Base-by-base conservation (phyloP, 2,329 filamentous ascomycete species). In the Beauveria scarabaeidicola region DNA sequence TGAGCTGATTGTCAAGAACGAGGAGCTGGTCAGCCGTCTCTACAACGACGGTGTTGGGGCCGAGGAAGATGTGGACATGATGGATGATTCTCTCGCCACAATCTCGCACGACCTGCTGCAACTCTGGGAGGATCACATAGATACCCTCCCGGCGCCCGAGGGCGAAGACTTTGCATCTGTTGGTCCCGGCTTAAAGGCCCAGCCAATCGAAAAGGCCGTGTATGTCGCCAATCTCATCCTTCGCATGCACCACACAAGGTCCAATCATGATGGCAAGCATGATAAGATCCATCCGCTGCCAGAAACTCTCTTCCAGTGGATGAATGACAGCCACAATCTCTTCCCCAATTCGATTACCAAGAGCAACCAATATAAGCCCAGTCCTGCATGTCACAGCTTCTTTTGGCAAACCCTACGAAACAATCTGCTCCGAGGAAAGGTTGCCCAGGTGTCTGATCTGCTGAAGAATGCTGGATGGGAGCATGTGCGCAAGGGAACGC, bases 341-440 rank as follows among this genome's bases (percentile, higher is more conserved):
- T 89, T 89, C 66, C 80, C 81, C 2, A 80, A 84, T 55, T 88
- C 92, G 66, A 76, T 89, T 25, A 77, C 84, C 41, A 78, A 85
- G 4, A 80, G 97, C 25, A 76, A 82, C 63, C 78, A 79, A 29
- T 75, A 85, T 65, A 79, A 80, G 50, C 89, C 89, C 1, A 89
- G 89, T 61, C 90, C 91, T 23, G 88, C 90, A 2, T 84, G 85
- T 47, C 89, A 94, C 67, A 77, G 80, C 27, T 78, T 88, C 40
- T 97, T 91, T 73, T 97, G 93, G 93, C 89, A 92, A 68, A 85
- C 85, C 1, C 77, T 96, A n/a, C 89, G 87, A 66, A 83, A 84
- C 59, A 79, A 85, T 15, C 78, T 92, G 23, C 77, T 96, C 27
- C 88, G 91, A 51, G 93, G 92, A 46, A 86, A 88, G 61, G 81